phyloP scores from a whole-genome alignment of 83 land plant genomes.

The Larix sibirica region DNA sequence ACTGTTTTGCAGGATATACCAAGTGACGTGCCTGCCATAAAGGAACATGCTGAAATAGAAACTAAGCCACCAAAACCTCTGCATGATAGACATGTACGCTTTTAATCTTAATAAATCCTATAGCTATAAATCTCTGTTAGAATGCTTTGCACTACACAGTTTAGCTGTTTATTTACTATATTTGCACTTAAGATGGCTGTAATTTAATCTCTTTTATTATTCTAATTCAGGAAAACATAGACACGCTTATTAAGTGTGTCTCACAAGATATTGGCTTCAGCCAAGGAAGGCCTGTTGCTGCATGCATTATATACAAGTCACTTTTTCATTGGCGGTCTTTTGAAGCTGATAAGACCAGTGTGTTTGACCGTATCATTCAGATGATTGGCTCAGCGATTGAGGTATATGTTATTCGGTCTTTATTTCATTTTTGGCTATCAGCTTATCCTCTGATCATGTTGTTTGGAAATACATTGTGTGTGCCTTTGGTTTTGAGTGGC shows the following conservation, averaged over 20 bases:
- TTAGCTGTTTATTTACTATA: not conserved
- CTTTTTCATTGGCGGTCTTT: constrained; percentile 98
- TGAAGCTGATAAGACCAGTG: constrained; percentile 97
- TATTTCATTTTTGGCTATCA: not conserved
- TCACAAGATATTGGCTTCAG: constrained; percentile 84
- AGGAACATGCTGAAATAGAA: constrained; percentile 34
- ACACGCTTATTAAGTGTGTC: constrained; percentile 84
- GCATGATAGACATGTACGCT: constrained; percentile 32
- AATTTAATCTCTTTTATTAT: constrained; percentile 7
- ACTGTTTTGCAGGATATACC: constrained; percentile 37
- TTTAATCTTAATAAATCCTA: not conserved
- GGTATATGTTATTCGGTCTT: constrained; percentile 33
- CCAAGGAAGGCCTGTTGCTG: constrained; percentile 92
- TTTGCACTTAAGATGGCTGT: not conserved
- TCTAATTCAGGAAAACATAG: constrained; percentile 78
- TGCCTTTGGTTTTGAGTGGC: no score
- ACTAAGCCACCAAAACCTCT: constrained; percentile 39
- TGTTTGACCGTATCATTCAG: constrained; percentile 95
- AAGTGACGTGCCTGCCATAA: constrained; percentile 28
- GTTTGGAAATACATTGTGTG: not conserved
- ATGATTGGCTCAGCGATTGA: constrained; percentile 96
- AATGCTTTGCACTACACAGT: not conserved
- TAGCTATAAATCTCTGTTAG: not conserved
- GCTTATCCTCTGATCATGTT: not conserved
- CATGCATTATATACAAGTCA: constrained; percentile 88